Conservation (phyloP, 2,329 filamentous ascomycete species). For the Colletotrichum tanaceti region DNA sequence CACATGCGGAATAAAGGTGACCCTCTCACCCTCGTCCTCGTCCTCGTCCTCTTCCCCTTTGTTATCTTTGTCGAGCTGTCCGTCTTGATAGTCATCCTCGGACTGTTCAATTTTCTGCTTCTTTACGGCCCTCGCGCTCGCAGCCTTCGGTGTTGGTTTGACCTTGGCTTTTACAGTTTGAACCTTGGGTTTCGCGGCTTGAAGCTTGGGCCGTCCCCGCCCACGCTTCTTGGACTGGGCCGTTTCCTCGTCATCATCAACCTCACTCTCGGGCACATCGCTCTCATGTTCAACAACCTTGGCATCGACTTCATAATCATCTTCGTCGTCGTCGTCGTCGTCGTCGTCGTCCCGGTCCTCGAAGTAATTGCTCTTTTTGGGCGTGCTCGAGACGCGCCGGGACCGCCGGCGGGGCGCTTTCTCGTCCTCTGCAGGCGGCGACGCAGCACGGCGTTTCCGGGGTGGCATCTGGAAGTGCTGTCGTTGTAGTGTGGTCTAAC, state of each 20-base stretch:
- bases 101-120: conserved; percentile 43
- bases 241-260: conserved; percentile 34
- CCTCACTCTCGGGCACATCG: conserved; percentile 40
- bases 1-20: conserved; percentile 57
- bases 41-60: conserved; percentile 42
- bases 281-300: conserved; percentile 20
- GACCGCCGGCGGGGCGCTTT: conserved; percentile 59
- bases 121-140: conserved; percentile 43
- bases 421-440: conserved; percentile 44
- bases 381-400: conserved; percentile 57
- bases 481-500: background rate
- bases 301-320: conserved; percentile 16
- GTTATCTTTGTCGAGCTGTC: conserved; percentile 32
- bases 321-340: no score
- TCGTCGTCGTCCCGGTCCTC: conserved; percentile 51
- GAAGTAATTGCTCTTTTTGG: conserved; percentile 65
- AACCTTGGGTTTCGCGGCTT: conserved; percentile 10
- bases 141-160: conserved; percentile 42
- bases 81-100: conserved; percentile 34
- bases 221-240: conserved; percentile 37
- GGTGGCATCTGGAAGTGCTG: conserved; percentile 52
- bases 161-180: conserved; percentile 10
- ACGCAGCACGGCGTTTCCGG: conserved; percentile 53
- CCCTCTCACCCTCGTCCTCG: conserved; percentile 50
- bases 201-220: conserved; percentile 36